Base-by-base conservation (phyloP, 2,329 filamentous ascomycete genomes). In the Aspergillus ustus region DNA sequence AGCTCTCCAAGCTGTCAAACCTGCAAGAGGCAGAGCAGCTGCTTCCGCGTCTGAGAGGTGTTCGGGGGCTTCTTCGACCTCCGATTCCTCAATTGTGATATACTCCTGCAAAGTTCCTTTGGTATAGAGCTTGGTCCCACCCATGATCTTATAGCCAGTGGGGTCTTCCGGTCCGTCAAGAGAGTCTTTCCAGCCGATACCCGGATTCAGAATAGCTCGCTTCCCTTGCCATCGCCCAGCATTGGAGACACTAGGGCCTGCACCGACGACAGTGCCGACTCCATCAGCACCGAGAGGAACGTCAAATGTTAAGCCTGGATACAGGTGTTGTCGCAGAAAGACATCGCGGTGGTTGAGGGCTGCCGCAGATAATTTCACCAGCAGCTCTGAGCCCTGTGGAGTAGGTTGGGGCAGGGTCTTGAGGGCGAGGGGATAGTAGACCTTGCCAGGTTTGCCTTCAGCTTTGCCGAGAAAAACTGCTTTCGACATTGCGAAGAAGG, bases 271-370 rank as follows among this genome's bases (percentile, higher is more conserved):
- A 60, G 85, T 81, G 58, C 93, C 94, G 68, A 85, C 89, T 66
- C 92, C 94, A 74, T 98, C 94, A 63, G 93, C 88, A 28, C 96
- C 85, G 46, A 98, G 81, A 1, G 94, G 92, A 6, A 88, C 83
- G 62, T 86, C 84, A 76, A 96, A 96, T 13, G 90, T 89, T 57
- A 92, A 90, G 69, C 87, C 90, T 0, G 94, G 94, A 81, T 98
- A 98, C 45, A 96, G 87, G 73, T 93, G 90, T 77, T 95, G 93
- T 58, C 94, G 91, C 78, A 96, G 91, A 81, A 97, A 98, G 69
- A 96, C 87, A 77, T 98, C 95, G 70, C 93, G 91, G 81, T 98
- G 95, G 82, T 98, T 98, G 54, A 98, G 87, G 15, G 94, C 90
- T 1, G 89, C 91, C 55, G 93, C 91, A 40, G 86, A 85, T 72